Evolutionary conservation across 2,329 filamentous ascomycete genomes (phyloP).

Genomic region (Beauveria sp.): DNA sequence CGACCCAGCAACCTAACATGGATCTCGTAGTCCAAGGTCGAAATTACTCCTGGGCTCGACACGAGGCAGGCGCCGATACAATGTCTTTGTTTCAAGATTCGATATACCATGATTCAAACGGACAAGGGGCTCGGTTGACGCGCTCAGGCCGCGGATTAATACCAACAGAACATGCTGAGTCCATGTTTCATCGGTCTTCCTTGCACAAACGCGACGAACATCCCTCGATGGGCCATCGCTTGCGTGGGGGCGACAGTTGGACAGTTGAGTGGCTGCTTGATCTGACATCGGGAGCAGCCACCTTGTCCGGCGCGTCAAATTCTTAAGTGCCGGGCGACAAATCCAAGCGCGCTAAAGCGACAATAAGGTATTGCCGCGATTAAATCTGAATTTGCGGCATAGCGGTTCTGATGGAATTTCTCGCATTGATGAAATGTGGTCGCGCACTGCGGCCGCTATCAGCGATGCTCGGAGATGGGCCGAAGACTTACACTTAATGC

Average conservation of each 20-base stretch:
- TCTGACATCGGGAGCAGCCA: not conserved
- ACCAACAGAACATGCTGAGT: too few relatives aligned
- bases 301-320: not conserved
- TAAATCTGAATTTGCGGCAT: not conserved
- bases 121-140: not conserved
- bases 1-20: not conserved
- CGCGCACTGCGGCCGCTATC: not conserved
- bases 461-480: not conserved
- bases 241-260: not conserved
- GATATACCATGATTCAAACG: not conserved
- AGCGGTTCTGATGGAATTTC: not conserved
- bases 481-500: not conserved
- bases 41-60: not conserved
- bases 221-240: not conserved
- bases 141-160: not conserved
- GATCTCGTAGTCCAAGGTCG: not conserved
- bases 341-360: not conserved
- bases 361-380: not conserved
- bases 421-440: not conserved
- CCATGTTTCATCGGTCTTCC: not conserved
- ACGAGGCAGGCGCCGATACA: not conserved
- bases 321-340: not conserved
- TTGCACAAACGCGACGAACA: not conserved
- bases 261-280: not conserved
- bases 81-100: not conserved